Base-by-base conservation (phyloP, 2,329 filamentous ascomycete genomes). In the Trematosphaeria pertusa region DNA sequence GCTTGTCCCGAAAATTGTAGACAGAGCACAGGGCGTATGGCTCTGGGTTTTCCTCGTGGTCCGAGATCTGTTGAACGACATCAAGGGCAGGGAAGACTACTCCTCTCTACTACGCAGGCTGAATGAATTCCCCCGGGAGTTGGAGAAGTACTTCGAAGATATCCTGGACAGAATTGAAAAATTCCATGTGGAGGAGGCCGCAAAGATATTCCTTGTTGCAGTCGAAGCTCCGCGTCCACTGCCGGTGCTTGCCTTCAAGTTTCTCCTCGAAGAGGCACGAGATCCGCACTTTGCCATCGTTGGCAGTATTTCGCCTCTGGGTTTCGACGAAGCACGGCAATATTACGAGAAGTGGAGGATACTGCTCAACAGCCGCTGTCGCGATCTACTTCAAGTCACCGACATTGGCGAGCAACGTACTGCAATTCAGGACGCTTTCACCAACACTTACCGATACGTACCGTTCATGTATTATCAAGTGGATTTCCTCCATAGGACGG, bases 401-500 rank as follows among this genome's bases (percentile, higher is more conserved):
- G 24, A 28, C 24, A 28, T 12, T 28, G n/a, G n/a, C n/a, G n/a
- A n/a, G n/a, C n/a, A n/a, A n/a, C n/a, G n/a, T n/a, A n/a, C n/a
- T n/a, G n/a, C n/a, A n/a, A 28, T 28, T 28, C 24, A 28, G 7
- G 24, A 28, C 12, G 24, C 24, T n/a, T n/a, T n/a, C n/a, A n/a
- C 24, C 8, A 28, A 28, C 7, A 28, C 24, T 28, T 28, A 28
- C 24, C 24, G 12, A 8, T 12, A 8, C 8, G 8, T 28, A 38
- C 56, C 12, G 47, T 60, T 4, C 46, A 52, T 18, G 20, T 35
- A 14, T 8, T 35, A 15, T 30, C 41, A n/a, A 12, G 46, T 58
- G 4, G 49, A 48, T 19, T 60, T 56, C 24, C 43, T 60, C 5
- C 56, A 60, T 42, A 50, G 54, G 7, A 60, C 56, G 0, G 56